Evolutionary conservation across 371 early-diverging fungal genomes (phyloP).

Genomic region (Rhizopus delemar): DNA sequence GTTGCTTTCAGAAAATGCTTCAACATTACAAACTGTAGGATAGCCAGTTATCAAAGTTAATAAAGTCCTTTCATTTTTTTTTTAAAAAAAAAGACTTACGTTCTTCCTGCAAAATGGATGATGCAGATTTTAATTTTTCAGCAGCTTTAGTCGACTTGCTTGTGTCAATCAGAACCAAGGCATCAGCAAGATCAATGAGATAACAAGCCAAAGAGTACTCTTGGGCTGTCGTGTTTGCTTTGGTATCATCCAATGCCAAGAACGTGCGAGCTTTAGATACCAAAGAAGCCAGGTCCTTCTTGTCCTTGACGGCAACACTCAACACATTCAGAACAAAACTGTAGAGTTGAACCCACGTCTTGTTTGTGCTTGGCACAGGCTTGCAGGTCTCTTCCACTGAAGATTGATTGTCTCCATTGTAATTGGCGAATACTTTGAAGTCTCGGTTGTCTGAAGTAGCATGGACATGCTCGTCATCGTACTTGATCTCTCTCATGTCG

Average conservation of each 20-base stretch:
- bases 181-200: slow-evolving; percentile 23
- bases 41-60: not conserved
- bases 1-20: slow-evolving; percentile 17
- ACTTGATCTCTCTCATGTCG: slow-evolving; percentile 52
- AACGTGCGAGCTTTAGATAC: slow-evolving; percentile 20
- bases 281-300: slow-evolving; percentile 19
- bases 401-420: slow-evolving; percentile 40
- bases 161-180: slow-evolving; percentile 22
- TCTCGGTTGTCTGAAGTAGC: slow-evolving; percentile 65
- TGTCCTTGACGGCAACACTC: slow-evolving; percentile 33
- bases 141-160: slow-evolving; percentile 16
- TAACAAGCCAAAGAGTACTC: slow-evolving; percentile 35
- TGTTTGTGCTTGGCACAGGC: slow-evolving; percentile 39
- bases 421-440: slow-evolving; percentile 60
- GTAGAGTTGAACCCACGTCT: slow-evolving; percentile 40
- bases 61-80: not conserved
- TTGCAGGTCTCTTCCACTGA: slow-evolving; percentile 46
- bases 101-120: slow-evolving; percentile 17
- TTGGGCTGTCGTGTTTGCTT: slow-evolving; percentile 22
- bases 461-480: slow-evolving; percentile 38
- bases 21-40: slow-evolving; percentile 13
- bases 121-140: slow-evolving; percentile 19
- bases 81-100: slow-evolving; percentile 5
- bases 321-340: slow-evolving; percentile 35
- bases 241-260: slow-evolving; percentile 18